Evolutionary conservation across 345 rosid genomes (phyloP).

Genomic region (Heritiera fomes): DNA sequence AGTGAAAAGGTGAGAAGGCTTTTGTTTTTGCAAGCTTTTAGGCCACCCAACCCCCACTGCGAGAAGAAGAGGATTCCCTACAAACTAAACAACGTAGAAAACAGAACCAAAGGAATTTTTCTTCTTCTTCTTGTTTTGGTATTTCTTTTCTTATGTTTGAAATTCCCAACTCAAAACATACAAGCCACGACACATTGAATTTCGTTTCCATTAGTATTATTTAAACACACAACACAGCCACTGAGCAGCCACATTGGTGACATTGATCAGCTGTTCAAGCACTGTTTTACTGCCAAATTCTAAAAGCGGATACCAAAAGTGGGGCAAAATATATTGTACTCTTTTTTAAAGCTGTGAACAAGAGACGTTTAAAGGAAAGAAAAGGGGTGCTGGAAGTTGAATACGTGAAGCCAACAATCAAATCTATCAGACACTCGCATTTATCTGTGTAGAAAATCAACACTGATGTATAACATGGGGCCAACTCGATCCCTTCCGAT

Average conservation of each 20-base stretch:
- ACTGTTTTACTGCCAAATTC: background rate
- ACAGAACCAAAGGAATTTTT: conserved; percentile 24
- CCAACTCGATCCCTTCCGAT: background rate
- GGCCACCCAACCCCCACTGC: conserved; percentile 22
- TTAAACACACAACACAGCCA: background rate
- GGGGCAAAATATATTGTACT: background rate
- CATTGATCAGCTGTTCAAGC: background rate
- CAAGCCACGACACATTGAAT: conserved; percentile 32
- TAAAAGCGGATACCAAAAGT: background rate
- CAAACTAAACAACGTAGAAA: conserved; percentile 38
- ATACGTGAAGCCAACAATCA: conserved; percentile 8
- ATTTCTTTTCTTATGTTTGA: background rate
- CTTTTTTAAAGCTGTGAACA: background rate
- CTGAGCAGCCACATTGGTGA: background rate
- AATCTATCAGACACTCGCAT: conserved; percentile 12
- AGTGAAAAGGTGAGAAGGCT: conserved; percentile 36
- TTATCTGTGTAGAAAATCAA: background rate
- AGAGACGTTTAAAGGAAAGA: background rate
- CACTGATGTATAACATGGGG: background rate
- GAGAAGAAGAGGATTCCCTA: conserved; percentile 40
- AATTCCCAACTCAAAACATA: conserved; percentile 27
- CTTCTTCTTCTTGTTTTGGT: conserved; percentile 1
- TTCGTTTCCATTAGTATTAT: conserved; percentile 25
- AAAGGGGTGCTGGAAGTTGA: background rate
- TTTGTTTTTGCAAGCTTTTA: conserved; percentile 32